Evolutionary conservation across 805 yeast species (phyloP).

Genomic region (Ogataea minuta): DNA sequence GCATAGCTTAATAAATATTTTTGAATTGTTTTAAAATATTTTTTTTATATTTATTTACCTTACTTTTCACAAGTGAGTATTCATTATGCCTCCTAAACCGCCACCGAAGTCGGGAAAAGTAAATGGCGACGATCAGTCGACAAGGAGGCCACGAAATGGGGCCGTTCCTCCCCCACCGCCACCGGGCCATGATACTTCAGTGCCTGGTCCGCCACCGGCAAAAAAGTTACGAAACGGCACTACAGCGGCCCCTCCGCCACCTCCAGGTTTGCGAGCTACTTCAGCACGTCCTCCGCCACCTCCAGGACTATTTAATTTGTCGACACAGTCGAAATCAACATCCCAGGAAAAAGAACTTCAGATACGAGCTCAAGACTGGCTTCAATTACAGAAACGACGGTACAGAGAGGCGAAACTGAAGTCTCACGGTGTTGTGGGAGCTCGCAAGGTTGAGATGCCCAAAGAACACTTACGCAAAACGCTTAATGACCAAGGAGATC

Average conservation of each 20-base stretch:
- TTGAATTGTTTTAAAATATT: conserved; percentile 2
- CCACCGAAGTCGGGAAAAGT: conserved; percentile 8
- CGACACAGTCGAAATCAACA: neutral
- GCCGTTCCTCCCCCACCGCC: conserved; percentile 11
- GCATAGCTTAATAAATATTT: conserved; percentile 2
- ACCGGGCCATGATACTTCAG: neutral
- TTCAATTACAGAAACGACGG: conserved; percentile 56
- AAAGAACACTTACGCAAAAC: conserved; percentile 90
- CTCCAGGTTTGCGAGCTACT: conserved; percentile 19
- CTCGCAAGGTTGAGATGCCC: conserved; percentile 79
- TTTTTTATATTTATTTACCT: conserved; percentile 1
- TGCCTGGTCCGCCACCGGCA: conserved; percentile 18
- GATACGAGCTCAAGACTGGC: conserved; percentile 56
- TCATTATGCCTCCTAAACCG: conserved; percentile 17
- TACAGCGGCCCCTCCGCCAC: conserved; percentile 39
- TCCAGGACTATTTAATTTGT: conserved; percentile 12
- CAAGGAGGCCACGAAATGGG: neutral
- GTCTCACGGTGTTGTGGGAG: conserved; percentile 49
- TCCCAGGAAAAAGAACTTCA: conserved; percentile 31
- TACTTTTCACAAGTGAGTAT: neutral
- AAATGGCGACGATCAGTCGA: neutral
- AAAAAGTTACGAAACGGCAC: conserved; percentile 18
- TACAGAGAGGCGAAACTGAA: conserved; percentile 39
- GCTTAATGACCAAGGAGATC: conserved; percentile 78
- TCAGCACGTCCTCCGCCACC: conserved; percentile 31